Evolutionary conservation across 768 basidiomycete genomes (phyloP).

Genomic region (Tremella mesenterica): DNA sequence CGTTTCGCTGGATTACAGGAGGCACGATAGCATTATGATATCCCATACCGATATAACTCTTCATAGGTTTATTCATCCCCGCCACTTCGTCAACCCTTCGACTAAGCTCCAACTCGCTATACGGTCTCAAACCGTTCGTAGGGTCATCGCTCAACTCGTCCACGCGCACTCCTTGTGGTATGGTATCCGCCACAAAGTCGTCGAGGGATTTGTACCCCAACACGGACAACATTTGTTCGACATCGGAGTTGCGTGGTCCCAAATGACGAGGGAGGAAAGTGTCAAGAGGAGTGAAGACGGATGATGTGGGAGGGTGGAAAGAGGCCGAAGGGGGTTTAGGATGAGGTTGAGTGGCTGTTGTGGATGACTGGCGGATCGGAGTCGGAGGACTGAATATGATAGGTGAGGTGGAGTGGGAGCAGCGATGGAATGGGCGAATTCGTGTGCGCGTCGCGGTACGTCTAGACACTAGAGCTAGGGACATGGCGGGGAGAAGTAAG

Average conservation of each 20-base stretch:
- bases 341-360: constrained; percentile 38
- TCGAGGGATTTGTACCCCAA: constrained; percentile 84
- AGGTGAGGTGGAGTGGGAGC: too few relatives aligned
- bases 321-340: constrained; percentile 22
- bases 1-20: constrained; percentile 84
- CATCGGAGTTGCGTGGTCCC: constrained; percentile 78
- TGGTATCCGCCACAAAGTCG: constrained; percentile 70
- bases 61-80: constrained; percentile 67
- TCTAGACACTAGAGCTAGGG: too few relatives aligned
- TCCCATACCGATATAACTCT: constrained; percentile 97
- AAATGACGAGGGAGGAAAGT: constrained; percentile 84
- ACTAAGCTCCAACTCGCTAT: constrained; percentile 80
- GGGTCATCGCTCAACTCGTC: constrained; percentile 52
- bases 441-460: too few relatives aligned
- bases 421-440: too few relatives aligned
- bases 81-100: constrained; percentile 66
- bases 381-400: too few relatives aligned
- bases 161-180: constrained; percentile 73
- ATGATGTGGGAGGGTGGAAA: constrained; percentile 27
- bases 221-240: constrained; percentile 66
- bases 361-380: constrained; percentile 30
- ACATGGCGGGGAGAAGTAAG: too few relatives aligned
- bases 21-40: constrained; percentile 92
- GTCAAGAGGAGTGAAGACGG: constrained; percentile 77
- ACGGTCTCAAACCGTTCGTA: constrained; percentile 57